These are phyloP conservation scores for Pyrenophora graminea DNA, from an alignment of 2,329 filamentous ascomycete species.

Conservation along the genomic window DNA sequence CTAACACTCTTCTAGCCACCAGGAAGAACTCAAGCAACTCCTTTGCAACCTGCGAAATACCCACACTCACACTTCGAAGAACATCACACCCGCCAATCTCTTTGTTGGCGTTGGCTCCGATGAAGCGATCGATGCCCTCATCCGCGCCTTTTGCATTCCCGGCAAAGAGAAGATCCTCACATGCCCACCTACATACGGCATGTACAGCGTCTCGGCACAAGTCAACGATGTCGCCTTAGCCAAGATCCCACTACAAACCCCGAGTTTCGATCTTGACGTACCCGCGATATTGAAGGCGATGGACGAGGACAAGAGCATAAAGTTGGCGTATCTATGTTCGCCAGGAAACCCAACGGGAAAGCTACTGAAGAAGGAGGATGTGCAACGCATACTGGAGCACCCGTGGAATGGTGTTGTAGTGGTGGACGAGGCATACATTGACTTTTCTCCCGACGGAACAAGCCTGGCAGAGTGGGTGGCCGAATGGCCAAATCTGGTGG, in stretches of 20 bases:
- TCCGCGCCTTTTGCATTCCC: slow-evolving; percentile 90
- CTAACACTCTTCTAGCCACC: slow-evolving; percentile 62
- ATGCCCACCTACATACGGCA: slow-evolving; percentile 96
- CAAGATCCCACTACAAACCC: slow-evolving; percentile 79
- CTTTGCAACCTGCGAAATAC: slow-evolving; percentile 89
- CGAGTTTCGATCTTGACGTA: slow-evolving; percentile 73
- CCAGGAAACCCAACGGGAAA: slow-evolving; percentile 92
- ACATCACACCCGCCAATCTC: slow-evolving; percentile 77
- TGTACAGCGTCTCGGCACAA: slow-evolving; percentile 94
- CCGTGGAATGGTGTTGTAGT: slow-evolving; percentile 95
- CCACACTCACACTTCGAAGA: slow-evolving; percentile 74
- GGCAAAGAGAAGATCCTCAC: slow-evolving; percentile 88
- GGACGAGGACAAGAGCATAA: slow-evolving; percentile 68
- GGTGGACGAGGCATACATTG: slow-evolving; percentile 94
- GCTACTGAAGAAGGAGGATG: slow-evolving; percentile 73
- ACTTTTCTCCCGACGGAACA: slow-evolving; percentile 79
- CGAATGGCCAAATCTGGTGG: slow-evolving; percentile 92
- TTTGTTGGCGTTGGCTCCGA: slow-evolving; percentile 97
- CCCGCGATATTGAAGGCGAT: slow-evolving; percentile 70
- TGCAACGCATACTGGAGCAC: slow-evolving; percentile 76
- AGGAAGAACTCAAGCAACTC: slow-evolving; percentile 79
- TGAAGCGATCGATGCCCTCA: slow-evolving; percentile 91
- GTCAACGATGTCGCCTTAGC: slow-evolving; percentile 90
- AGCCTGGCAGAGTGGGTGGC: slow-evolving; percentile 89
- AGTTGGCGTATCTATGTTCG: slow-evolving; percentile 89